Evolutionary conservation across 495 filamentous ascomycete genomes (phyloP), one percentile per base, ranked within the genome.

Genomic region (Tirmania nivea): DNA sequence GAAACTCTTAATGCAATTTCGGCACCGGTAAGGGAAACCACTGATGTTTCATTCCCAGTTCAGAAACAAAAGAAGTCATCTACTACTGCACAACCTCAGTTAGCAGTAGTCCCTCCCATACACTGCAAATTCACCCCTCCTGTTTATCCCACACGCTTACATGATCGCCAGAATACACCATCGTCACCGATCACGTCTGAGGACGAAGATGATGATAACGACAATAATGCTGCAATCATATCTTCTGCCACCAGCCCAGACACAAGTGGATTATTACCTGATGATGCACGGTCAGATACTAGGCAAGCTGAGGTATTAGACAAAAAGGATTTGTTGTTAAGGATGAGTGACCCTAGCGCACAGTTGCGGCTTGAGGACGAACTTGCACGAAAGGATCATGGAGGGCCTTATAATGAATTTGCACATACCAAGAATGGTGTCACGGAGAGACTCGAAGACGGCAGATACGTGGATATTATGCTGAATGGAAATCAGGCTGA

Each of bases 201-300:
- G 10, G 62, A 64, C 35, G 58, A 42, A 34, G 61, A 61, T 52
- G 50, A 51, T 52, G 35, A 31, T 17, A 48, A 54, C 25, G 58
- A 55, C 16, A 58, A 61, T 25, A 50, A 54, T n/a, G 54, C 56
- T 45, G 58, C 49, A 25, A 55, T 54, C 9, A 17, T 62, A 20
- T 64, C 62, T 14, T 64, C 62, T 42, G 62, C 62, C n/a, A 64
- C 62, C 2, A 64, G 62, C 25, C 62, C 62, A n/a, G 62, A 64
- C 37, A 50, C 62, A 10, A 55, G 39, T 45, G 39, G 39, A 14
- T 45, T 45, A 45, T 45, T 45, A 60, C 37, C 62, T 64, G 35
- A 60, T 63, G 53, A 50, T 42, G n/a, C 51, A 54, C 16, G 55
- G 5, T 19, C 39, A 45, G 39, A 45, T 14, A 19, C 9, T 14